Base-by-base conservation (phyloP, 2,329 filamentous ascomycete species). In the Macroventuria anomochaeta region DNA sequence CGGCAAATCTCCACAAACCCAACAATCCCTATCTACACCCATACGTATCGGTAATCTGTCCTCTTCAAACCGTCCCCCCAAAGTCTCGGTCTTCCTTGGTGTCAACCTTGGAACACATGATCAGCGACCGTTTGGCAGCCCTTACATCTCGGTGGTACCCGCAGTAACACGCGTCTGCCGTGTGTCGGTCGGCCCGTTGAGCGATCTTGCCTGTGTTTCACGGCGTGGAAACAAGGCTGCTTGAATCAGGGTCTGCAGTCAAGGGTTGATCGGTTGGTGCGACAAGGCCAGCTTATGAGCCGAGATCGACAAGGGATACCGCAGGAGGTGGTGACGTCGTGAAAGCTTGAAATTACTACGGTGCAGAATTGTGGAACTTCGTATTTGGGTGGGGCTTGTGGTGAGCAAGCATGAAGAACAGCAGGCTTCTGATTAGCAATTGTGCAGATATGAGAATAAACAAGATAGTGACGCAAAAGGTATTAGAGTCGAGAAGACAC, bases 111-210 rank as follows among this genome's bases (percentile, higher is more conserved):
- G 28, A 3, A 13, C 41, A 47, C 26, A 38, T 39, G 44, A 47
- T 39, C 44, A 18, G 18, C 34, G 20, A 38, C 18, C 34, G 46
- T 40, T 21, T 34, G 29, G 15, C 29, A 34, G 38, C 46, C 46
- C 46, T 49, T 49, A 37, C 40, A 39, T 53, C 37, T 53, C 50
- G 43, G 50, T 38, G 43, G 50, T 41, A 53, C 43, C 43, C 38
- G 50, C 42, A 23, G 43, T 47, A 47, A 53, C 50, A 53, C 50
- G 50, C 50, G 50, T 53, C 50, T 38, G 50, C 26, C 33, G 33
- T 39, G 39, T 44, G 39, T 51, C 43, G 43, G 50, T 42, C 43
- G 50, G 50, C 23, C 49, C 49, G 49, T 46, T 41, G 31, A 36
- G 49, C 49, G 33, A 38, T 34, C 21, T 13, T 36, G 31, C 43